Evolutionary conservation across 202 grass and related monocot genomes (phyloP).

Genomic region (Eragrostis tef): DNA sequence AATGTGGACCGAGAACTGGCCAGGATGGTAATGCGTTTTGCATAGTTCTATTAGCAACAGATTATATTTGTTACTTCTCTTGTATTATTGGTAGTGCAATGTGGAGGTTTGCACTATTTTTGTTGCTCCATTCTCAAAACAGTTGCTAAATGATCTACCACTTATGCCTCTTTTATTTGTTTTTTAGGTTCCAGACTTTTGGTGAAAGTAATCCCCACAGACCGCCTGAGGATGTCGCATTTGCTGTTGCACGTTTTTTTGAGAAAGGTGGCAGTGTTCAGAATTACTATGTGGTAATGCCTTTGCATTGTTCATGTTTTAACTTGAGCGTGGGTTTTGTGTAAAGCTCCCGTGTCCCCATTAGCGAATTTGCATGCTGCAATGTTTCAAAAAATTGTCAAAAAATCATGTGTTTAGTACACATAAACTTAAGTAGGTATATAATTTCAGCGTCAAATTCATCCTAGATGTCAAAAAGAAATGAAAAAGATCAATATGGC

Average conservation of each 20-base stretch:
- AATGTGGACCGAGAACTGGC: conserved; percentile 99
- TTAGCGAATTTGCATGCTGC: too few relatives aligned
- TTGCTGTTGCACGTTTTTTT: conserved; percentile 95
- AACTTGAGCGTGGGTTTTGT: not conserved
- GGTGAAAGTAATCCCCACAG: conserved; percentile 86
- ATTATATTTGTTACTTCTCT: not conserved
- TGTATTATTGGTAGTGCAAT: not conserved
- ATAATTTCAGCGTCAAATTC: too few relatives aligned
- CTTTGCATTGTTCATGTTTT: conserved; percentile 7
- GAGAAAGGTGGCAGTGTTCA: conserved; percentile 89
- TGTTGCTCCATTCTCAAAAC: not conserved
- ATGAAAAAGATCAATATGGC: too few relatives aligned
- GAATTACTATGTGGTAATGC: conserved; percentile 92
- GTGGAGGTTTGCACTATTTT: conserved; percentile 13
- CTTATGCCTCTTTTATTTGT: conserved; percentile 36
- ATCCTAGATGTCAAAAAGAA: too few relatives aligned
- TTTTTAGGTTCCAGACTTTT: conserved; percentile 92
- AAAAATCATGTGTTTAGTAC: too few relatives aligned
- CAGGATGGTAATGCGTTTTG: conserved; percentile 79
- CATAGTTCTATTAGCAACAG: not conserved
- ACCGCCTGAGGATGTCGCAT: conserved; percentile 91
- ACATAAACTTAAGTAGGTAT: too few relatives aligned
- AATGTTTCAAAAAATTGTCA: too few relatives aligned
- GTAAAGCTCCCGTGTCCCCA: too few relatives aligned
- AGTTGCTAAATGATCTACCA: conserved; percentile 11